Conservation (phyloP, 1,139 yeast species). For the Williopsis jadinii region DNA sequence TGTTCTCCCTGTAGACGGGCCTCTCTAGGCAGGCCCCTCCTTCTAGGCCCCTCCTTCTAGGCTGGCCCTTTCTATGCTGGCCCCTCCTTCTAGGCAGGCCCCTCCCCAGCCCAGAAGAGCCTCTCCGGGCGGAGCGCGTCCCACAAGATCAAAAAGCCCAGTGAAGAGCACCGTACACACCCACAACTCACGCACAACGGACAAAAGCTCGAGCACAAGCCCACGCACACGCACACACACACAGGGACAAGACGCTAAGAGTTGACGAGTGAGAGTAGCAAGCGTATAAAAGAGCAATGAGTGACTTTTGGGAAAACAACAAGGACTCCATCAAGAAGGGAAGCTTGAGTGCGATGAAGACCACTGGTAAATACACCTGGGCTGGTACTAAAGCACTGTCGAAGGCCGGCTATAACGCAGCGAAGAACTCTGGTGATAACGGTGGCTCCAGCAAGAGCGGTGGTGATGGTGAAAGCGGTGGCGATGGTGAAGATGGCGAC, state of each 20-base stretch:
- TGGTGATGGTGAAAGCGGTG: conserved; percentile 7
- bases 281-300: conserved; percentile 13
- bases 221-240: too few species aligned
- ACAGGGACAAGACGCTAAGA: neutral
- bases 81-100: too few species aligned
- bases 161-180: too few species aligned
- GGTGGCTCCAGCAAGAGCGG: conserved; percentile 5
- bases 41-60: too few species aligned
- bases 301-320: conserved; percentile 37
- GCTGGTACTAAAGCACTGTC: conserved; percentile 40
- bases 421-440: conserved; percentile 22
- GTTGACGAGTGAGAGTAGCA: neutral
- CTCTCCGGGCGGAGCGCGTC: too few species aligned
- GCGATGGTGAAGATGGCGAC: neutral
- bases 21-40: too few species aligned
- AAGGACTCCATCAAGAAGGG: conserved; percentile 38
- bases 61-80: too few species aligned
- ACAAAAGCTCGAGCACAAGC: too few species aligned
- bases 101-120: too few species aligned
- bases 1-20: too few species aligned
- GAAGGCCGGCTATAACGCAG: conserved; percentile 38
- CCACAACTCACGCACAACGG: too few species aligned
- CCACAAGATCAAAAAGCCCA: too few species aligned
- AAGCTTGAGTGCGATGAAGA: conserved; percentile 27
- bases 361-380: conserved; percentile 26